Evolutionary conservation across 2,329 filamentous ascomycete genomes (phyloP).

Genomic region (Penicillium sp.): DNA sequence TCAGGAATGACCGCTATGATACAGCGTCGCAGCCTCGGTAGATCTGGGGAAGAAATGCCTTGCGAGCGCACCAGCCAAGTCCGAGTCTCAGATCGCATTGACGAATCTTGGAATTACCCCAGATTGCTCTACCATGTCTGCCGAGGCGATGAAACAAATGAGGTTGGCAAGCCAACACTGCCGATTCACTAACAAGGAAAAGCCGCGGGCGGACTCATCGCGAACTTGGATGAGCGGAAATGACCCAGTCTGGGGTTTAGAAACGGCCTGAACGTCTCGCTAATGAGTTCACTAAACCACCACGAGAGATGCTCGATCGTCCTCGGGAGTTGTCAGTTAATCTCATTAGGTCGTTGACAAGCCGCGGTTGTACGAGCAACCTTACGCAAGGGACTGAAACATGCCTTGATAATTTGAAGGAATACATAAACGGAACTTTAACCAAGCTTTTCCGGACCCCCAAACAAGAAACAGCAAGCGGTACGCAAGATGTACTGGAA

Average conservation of each 20-base stretch:
- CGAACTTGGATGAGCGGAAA: not conserved
- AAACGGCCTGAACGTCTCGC: not conserved
- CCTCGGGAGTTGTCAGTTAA: not conserved
- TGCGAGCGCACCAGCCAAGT: not conserved
- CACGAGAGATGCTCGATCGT: not conserved
- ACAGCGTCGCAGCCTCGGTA: not conserved
- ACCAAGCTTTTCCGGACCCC: not conserved
- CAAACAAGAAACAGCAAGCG: not conserved
- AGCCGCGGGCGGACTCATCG: not conserved
- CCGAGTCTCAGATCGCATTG: not conserved
- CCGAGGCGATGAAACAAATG: not conserved
- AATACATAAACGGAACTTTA: no score
- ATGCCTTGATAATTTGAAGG: not conserved
- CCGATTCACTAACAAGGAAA: not conserved
- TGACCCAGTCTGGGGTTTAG: not conserved
- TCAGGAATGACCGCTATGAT: not conserved
- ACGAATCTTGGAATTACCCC: not conserved
- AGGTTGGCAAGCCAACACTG: not conserved
- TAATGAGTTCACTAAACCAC: not conserved
- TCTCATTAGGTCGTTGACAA: not conserved
- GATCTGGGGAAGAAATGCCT: not conserved
- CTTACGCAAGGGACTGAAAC: not conserved
- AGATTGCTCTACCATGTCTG: not conserved
- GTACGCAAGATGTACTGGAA: conserved; percentile 1
- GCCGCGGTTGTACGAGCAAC: not conserved